These are phyloP conservation scores for Anastatica hierochuntica DNA, from an alignment of 345 rosid genomes.

Conservation along the genomic window DNA sequence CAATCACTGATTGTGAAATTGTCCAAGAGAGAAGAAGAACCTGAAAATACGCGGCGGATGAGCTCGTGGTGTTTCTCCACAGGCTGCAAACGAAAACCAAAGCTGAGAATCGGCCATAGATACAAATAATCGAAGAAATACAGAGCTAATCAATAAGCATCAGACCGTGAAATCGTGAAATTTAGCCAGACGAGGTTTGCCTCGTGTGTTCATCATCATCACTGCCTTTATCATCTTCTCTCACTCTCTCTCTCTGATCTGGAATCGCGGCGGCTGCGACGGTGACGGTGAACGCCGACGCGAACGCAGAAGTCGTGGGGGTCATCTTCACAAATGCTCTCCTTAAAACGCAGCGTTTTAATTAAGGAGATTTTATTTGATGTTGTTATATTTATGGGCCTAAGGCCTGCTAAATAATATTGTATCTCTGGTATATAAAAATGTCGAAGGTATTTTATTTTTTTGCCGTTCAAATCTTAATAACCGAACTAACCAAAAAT, in stretches of 20 bases:
- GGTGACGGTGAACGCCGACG: too few species aligned
- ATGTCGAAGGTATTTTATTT: too few species aligned
- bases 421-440: too few species aligned
- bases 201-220: slow-evolving; percentile 80
- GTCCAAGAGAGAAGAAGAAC: slow-evolving; percentile 16
- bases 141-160: not conserved
- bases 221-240: slow-evolving; percentile 70
- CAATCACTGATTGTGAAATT: too few species aligned
- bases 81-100: slow-evolving; percentile 29
- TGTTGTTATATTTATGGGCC: too few species aligned
- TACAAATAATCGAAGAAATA: not conserved
- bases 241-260: not conserved
- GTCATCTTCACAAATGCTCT: too few species aligned
- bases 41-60: slow-evolving; percentile 70
- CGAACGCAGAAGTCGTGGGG: too few species aligned
- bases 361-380: not conserved
- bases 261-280: too few species aligned
- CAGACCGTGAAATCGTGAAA: slow-evolving; percentile 69
- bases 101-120: not conserved
- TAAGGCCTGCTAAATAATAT: too few species aligned
- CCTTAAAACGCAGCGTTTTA: too few species aligned
- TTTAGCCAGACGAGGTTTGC: slow-evolving; percentile 86
- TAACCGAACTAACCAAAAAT: too few species aligned
- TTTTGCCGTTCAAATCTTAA: too few species aligned
- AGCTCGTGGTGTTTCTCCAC: slow-evolving; percentile 87